Conservation (phyloP, 306 rosid genomes). For the Cyamopsis tetragonoloba region DNA sequence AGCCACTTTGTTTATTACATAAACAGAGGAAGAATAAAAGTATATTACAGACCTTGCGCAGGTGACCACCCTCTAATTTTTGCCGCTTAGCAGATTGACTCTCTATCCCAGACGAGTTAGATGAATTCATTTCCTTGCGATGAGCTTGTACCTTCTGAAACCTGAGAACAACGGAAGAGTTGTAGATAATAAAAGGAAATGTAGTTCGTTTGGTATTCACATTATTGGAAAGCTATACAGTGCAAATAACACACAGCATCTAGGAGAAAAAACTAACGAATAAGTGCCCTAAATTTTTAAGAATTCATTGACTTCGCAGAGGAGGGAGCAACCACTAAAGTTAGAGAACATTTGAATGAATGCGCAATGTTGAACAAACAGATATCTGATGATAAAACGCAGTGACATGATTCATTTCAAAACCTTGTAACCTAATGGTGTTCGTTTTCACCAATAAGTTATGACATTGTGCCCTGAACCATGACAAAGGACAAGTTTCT, state of each 20-base stretch:
- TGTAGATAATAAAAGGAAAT: conserved; percentile 11
- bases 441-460: conserved; percentile 4
- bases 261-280: conserved; percentile 9
- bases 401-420: conserved; percentile 12
- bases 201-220: conserved; percentile 18
- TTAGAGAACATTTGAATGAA: neutral
- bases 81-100: conserved; percentile 86
- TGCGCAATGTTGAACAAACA: neutral
- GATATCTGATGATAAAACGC: conserved; percentile 10
- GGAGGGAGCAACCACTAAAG: neutral
- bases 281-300: conserved; percentile 4
- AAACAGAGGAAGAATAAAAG: neutral
- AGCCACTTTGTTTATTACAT: conserved; percentile 17
- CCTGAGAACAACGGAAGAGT: conserved; percentile 43
- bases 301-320: neutral
- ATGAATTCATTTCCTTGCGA: conserved; percentile 46
- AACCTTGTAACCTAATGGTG: conserved; percentile 6
- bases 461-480: conserved; percentile 3
- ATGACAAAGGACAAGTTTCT: conserved; percentile 18
- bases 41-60: conserved; percentile 55
- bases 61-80: conserved; percentile 81
- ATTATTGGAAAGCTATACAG: conserved; percentile 16
- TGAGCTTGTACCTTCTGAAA: conserved; percentile 50
- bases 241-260: conserved; percentile 10
- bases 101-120: conserved; percentile 55